Conservation (phyloP, 2,329 filamentous ascomycete genomes). For the Colletotrichum sp. region DNA sequence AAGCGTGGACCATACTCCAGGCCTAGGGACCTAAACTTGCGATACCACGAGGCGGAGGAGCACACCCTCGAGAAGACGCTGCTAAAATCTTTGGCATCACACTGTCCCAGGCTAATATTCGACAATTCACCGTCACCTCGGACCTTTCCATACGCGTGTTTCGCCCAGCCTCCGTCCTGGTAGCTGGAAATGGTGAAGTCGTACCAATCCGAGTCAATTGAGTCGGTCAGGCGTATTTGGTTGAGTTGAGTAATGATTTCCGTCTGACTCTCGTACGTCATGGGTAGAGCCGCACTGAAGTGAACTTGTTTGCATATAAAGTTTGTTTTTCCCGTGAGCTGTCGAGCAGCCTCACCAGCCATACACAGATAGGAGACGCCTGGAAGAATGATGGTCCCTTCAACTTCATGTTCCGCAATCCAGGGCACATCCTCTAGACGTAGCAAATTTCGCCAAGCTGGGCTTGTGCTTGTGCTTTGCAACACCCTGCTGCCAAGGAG, state of each 20-base stretch:
- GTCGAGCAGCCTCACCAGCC: neutral
- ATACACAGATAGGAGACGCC: neutral
- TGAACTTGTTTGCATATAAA: slow-evolving; percentile 7
- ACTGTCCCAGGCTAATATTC: neutral
- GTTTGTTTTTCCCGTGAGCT: neutral
- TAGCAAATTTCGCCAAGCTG: neutral
- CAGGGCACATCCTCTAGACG: neutral
- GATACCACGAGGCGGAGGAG: neutral
- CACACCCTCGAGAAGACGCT: neutral
- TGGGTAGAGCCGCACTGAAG: neutral
- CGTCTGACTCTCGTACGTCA: neutral
- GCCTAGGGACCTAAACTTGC: slow-evolving; percentile 2
- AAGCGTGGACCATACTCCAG: slow-evolving; percentile 5
- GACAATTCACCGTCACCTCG: neutral
- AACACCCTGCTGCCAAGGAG: neutral
- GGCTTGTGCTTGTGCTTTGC: neutral
- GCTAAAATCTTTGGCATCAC: neutral
- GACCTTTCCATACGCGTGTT: neutral
- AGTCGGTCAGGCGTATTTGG: neutral
- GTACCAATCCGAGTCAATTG: slow-evolving; percentile 8
- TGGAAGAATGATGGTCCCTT: neutral
- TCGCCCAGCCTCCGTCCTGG: neutral
- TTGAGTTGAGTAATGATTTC: slow-evolving; percentile 4
- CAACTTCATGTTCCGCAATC: neutral
- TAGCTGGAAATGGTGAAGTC: slow-evolving; percentile 1